These are phyloP conservation scores for Rhizopogon rudus DNA, from an alignment of 768 basidiomycete species.

Conservation along the genomic window DNA sequence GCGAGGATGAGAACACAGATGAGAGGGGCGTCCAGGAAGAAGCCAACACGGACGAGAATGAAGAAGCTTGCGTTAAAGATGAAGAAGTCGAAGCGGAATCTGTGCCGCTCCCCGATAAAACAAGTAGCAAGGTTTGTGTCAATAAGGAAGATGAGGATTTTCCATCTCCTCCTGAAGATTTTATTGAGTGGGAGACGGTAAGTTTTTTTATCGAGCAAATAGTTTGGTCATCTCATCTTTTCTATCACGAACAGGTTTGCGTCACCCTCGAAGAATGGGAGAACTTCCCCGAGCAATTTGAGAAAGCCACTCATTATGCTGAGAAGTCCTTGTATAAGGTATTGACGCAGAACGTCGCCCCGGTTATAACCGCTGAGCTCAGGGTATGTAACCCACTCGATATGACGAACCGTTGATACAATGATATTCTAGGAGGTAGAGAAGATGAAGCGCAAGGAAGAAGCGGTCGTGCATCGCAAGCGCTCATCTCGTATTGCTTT, in stretches of 20 bases:
- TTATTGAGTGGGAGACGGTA: slow-evolving; percentile 92
- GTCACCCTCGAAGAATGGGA: slow-evolving; percentile 85
- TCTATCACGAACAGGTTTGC: slow-evolving; percentile 54
- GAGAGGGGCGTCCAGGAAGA: slow-evolving; percentile 11
- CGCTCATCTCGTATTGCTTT: slow-evolving; percentile 85
- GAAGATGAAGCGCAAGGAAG: slow-evolving; percentile 58
- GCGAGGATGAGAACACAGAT: slow-evolving; percentile 37
- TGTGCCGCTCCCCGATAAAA: not conserved
- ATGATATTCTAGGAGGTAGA: slow-evolving; percentile 49
- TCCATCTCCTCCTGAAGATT: slow-evolving; percentile 39
- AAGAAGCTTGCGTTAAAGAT: slow-evolving; percentile 16
- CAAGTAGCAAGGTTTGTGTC: not conserved
- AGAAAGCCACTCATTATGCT: slow-evolving; percentile 68
- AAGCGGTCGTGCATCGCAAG: slow-evolving; percentile 80
- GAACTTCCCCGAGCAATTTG: slow-evolving; percentile 67
- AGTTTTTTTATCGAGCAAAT: slow-evolving; percentile 18
- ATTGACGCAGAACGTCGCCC: slow-evolving; percentile 62
- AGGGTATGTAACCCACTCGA: slow-evolving; percentile 38
- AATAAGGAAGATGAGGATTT: slow-evolving; percentile 4
- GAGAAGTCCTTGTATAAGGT: slow-evolving; percentile 77
- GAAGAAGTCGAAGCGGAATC: slow-evolving; percentile 16
- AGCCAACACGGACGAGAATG: slow-evolving; percentile 10
- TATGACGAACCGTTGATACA: not conserved
- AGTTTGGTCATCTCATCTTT: not conserved
- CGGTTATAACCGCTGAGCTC: slow-evolving; percentile 62